These are phyloP conservation scores for Abrus precatorius DNA, from an alignment of 306 rosid species.

Conservation along the genomic window DNA sequence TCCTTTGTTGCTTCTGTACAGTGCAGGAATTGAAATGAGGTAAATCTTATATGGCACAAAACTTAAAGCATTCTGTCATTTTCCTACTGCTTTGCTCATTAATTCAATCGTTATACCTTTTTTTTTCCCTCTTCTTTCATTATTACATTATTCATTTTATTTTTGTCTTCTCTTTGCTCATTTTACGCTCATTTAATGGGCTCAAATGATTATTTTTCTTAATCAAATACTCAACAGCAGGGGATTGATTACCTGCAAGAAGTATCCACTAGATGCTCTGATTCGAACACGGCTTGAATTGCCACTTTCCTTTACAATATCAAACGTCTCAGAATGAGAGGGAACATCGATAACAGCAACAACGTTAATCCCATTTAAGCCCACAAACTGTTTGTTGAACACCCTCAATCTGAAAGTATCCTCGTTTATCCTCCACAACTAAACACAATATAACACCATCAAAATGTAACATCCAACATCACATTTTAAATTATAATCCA, in stretches of 20 bases:
- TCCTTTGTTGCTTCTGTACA: too few relatives aligned
- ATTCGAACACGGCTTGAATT: slow-evolving; percentile 59
- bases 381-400: slow-evolving; percentile 66
- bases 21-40: too few relatives aligned
- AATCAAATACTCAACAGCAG: background rate
- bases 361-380: slow-evolving; percentile 55
- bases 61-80: too few relatives aligned
- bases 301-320: slow-evolving; percentile 56
- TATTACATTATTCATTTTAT: background rate
- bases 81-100: too few relatives aligned
- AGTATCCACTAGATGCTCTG: slow-evolving; percentile 67
- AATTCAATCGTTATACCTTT: too few relatives aligned
- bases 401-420: slow-evolving; percentile 64
- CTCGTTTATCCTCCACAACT: slow-evolving; percentile 82
- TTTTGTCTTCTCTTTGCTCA: background rate
- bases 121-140: too few relatives aligned
- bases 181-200: too few relatives aligned
- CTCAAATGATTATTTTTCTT: too few relatives aligned
- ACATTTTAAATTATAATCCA: too few relatives aligned
- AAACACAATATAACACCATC: background rate
- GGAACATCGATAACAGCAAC: slow-evolving; percentile 58
- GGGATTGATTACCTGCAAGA: slow-evolving; percentile 61
- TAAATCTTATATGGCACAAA: too few relatives aligned
- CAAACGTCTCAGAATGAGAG: slow-evolving; percentile 50
- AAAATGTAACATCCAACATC: too few relatives aligned